Percentiles rank a stretch among this genome's conserved stretches.
phyloP scores from a whole-genome alignment of 257 asterid genomes.

The Cynanchum wilfordii region DNA sequence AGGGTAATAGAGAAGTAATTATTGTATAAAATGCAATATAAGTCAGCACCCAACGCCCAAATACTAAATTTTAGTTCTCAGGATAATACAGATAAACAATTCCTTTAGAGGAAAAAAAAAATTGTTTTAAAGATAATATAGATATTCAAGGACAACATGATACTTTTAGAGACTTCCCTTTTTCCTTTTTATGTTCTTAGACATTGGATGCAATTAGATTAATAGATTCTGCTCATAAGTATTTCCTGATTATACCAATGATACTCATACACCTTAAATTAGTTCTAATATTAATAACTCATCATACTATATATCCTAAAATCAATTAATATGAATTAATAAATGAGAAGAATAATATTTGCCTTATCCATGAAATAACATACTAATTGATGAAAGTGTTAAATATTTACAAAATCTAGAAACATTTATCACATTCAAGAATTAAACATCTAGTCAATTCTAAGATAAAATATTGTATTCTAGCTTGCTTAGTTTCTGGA shows the following conservation, averaged over 20 bases:
- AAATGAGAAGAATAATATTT: background rate
- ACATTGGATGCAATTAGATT: background rate
- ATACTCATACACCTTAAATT: background rate
- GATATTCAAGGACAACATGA: background rate
- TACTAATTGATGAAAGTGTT: background rate
- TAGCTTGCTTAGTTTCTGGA: background rate
- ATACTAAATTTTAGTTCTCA: background rate
- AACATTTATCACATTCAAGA: background rate
- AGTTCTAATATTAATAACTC: background rate
- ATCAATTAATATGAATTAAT: background rate
- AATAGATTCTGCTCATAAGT: background rate
- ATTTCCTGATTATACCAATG: background rate
- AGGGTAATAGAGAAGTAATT: background rate
- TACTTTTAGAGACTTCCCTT: background rate
- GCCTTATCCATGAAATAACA: background rate
- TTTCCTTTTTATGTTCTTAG: background rate
- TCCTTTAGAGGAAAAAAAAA: background rate
- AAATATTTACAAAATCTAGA: background rate
- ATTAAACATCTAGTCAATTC: background rate
- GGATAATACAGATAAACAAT: background rate
- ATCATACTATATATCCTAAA: background rate
- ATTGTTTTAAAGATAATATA: background rate
- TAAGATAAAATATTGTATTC: background rate
- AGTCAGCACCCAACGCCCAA: background rate
- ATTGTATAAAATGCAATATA: background rate